Percentiles rank a stretch among this genome's conserved stretches.
These are phyloP conservation scores for Termitomyces sp. DNA, from an alignment of 768 basidiomycete genomes.

Conservation along the genomic window DNA sequence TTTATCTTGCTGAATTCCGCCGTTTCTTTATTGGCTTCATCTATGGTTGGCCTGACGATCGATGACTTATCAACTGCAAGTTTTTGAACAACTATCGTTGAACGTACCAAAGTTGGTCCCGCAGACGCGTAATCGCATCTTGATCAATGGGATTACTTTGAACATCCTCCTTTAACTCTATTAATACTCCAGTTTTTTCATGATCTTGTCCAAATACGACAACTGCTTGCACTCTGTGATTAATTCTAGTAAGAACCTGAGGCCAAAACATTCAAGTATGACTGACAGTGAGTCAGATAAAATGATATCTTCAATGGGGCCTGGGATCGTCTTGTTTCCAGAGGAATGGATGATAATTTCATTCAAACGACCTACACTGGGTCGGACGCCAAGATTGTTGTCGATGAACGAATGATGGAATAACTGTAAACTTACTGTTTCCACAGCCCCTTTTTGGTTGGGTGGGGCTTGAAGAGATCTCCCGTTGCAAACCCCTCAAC, in stretches of 20 bases:
- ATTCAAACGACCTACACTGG: constrained; percentile 34
- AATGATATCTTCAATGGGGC: constrained; percentile 25
- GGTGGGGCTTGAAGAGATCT: constrained; percentile 33
- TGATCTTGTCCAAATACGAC: constrained; percentile 36
- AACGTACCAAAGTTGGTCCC: constrained; percentile 29
- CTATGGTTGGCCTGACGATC: constrained; percentile 32
- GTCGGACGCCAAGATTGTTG: too few relatives aligned
- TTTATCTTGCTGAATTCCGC: constrained; percentile 40
- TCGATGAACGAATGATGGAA: too few relatives aligned
- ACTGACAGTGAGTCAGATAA: constrained; percentile 17
- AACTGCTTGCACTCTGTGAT: constrained; percentile 10
- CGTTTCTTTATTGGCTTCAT: constrained; percentile 35
- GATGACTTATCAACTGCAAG: background rate
- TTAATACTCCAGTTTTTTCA: constrained; percentile 21
- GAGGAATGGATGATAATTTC: constrained; percentile 32
- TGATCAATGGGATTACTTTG: constrained; percentile 19
- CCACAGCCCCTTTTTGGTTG: constrained; percentile 30
- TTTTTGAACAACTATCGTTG: background rate
- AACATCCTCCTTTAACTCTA: constrained; percentile 14
- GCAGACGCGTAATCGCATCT: constrained; percentile 14
- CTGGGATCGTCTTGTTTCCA: constrained; percentile 32
- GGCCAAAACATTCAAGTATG: background rate
- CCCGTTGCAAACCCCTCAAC: constrained; percentile 32
- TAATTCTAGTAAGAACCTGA: background rate
- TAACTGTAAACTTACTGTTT: constrained; percentile 27